Evolutionary conservation across 2,329 filamentous ascomycete genomes (phyloP), one percentile per base, ranked within the genome.

Genomic region (Neonectria magnoliae): DNA sequence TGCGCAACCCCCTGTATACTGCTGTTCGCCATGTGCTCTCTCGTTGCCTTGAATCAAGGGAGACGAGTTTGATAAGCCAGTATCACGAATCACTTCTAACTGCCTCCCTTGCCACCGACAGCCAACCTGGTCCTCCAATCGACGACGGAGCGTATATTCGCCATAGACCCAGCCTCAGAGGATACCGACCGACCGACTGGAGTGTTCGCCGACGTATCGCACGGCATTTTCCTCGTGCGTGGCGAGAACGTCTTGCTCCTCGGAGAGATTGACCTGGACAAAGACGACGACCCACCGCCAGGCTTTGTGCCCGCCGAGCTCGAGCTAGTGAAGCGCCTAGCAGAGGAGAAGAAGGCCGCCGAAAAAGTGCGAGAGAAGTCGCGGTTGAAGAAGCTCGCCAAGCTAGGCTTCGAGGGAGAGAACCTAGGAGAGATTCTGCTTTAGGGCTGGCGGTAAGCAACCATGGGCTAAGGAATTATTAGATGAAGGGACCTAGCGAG

Each of bases 181-280:
- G 76, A 76, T 51, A 76, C 77, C 62, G 74, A 80, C 54, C 66
- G 76, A 53, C 79, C 70, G 60, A 77, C 71, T 66, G 81, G 72
- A 76, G 77, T 97, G 56, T 98, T 93, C 77, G 93, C 93, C 65
- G 96, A 99, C 78, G 88, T 97, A 65, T 85, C 89, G 11, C 89
- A 93, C 62, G 96, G 96, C 54, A 89, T 97, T 68, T 98, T 96
- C 81, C 87, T 98, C 38, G 93, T 99, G 50, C 87, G 96, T 64
- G 96, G 96, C 71, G 96, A 99, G 82, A 99, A 99, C 78, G 96
- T 99, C n/a, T 85, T 97, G 56, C 84, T 99, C 48, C 87, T 98
- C 18, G 96, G 96, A 41, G 97, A 98, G 81, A 97, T 99, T 74
- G 96, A 99, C 78, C 88, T 99, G 25, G 96, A 99, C 83, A 93